A percentile compares a stretch with the other conserved stretches of the same genome.
phyloP scores from a whole-genome alignment of 306 rosid species.

The Canavalia ensiformis region DNA sequence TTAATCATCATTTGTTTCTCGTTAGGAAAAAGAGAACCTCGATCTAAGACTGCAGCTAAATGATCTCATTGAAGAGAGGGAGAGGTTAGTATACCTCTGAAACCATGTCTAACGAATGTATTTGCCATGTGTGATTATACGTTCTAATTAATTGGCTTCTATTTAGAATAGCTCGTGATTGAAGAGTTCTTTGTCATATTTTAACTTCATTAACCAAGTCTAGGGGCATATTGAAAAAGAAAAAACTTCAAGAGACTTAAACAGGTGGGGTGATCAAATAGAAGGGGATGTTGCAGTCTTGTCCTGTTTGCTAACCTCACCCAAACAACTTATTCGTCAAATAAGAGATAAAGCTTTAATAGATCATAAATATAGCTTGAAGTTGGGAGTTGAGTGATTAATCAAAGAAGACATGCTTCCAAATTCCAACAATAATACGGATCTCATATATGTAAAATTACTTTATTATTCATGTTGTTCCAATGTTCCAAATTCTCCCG shows the following conservation, averaged over 20 bases:
- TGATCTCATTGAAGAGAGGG: conserved; percentile 79
- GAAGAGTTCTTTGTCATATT: conserved; percentile 23
- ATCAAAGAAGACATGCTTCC: conserved; percentile 31
- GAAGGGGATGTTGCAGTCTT: neutral
- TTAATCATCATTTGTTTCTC: conserved; percentile 34
- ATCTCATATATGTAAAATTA: neutral
- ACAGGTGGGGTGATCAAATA: neutral
- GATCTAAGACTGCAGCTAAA: conserved; percentile 65
- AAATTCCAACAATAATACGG: neutral
- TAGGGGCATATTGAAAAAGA: neutral
- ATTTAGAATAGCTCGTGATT: conserved; percentile 37
- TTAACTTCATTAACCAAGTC: conserved; percentile 7
- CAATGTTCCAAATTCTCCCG: neutral
- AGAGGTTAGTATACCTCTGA: conserved; percentile 63
- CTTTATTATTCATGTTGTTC: conserved; percentile 1
- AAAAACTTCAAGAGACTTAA: neutral
- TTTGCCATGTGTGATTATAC: conserved; percentile 34
- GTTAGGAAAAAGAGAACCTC: conserved; percentile 76
- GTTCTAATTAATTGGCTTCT: conserved; percentile 34
- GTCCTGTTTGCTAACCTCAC: neutral
- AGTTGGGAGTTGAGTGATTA: no score
- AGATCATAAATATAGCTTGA: no score
- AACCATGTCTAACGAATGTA: conserved; percentile 19
- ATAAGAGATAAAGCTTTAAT: no score
- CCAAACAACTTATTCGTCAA: no score